Evolutionary conservation across 2,329 filamentous ascomycete genomes (phyloP), one percentile per base, ranked within the genome.

Genomic region (Aspergillus sp.): DNA sequence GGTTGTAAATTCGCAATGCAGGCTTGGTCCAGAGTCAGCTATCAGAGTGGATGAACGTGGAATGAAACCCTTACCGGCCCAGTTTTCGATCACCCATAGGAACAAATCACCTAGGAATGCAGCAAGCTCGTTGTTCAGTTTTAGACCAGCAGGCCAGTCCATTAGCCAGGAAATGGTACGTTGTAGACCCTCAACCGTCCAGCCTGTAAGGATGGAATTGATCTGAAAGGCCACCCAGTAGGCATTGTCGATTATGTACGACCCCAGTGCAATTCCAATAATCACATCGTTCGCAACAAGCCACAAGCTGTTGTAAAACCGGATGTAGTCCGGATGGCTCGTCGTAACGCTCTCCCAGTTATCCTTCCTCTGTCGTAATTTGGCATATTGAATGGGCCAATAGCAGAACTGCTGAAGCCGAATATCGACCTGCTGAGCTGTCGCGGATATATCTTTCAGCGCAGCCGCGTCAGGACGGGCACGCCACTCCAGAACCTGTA

Each of bases 281-380:
- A 99, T 99, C 51, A 99, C 90, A 78, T 99, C 95, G 78, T 99
- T 99, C 31, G 93, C 93, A 22, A 99, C 95, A 9, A 99, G 89
- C 95, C 95, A 99, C 4, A 99, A 81, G 70, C 92, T 97, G 75
- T 99, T 99, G 79, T 98, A 99, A 77, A 99, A 99, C 16, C 95
- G 90, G 66, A 99, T 99, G 74, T 99, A 99, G 75, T 99, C 95
- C 0, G 94, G 92, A 75, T 99, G 94, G 68, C 90, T 96, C 52
- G 90, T 95, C 0, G 93, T 97, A 57, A 98, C 90, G 73, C 94
- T 98, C 59, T 92, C 91, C 94, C 95, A 98, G 68, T 96, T 92
- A 63, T 89, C 87, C 72, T 96, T 96, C 45, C 93, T 85, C 71
- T 91, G 88, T n/a, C 93, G 89, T 51, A 99, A 77, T 16, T 92